phyloP scores from a whole-genome alignment of 176 grass and related monocot species.

The Triticum aestivum region DNA sequence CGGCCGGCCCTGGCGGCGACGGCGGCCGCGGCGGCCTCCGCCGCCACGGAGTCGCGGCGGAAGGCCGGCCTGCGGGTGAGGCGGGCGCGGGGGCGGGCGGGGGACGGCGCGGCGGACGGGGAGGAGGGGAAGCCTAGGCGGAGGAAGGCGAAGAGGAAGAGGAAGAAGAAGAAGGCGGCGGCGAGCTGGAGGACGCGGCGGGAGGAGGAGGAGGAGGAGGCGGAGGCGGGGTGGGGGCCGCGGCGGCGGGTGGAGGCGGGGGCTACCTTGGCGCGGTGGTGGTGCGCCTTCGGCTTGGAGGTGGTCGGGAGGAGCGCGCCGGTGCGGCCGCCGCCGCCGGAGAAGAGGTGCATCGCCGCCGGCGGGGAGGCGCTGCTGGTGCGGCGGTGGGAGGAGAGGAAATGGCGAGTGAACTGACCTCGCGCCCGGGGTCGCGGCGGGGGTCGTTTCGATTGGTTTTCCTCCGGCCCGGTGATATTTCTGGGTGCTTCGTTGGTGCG shows the following conservation, averaged over 20 bases:
- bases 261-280: constrained; percentile 58
- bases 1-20: constrained; percentile 23
- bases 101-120: background rate
- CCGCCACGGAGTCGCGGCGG: constrained; percentile 45
- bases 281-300: constrained; percentile 44
- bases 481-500: background rate
- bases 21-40: constrained; percentile 37
- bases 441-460: constrained; percentile 7
- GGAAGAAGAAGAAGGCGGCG: constrained; percentile 37
- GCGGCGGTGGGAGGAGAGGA: background rate
- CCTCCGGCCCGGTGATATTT: background rate
- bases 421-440: background rate
- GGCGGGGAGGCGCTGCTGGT: background rate
- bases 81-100: constrained; percentile 39
- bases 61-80: constrained; percentile 58
- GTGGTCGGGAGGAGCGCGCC: constrained; percentile 55
- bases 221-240: constrained; percentile 29
- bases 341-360: constrained; percentile 51
- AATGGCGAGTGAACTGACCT: background rate
- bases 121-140: constrained; percentile 67
- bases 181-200: constrained; percentile 64
- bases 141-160: constrained; percentile 67
- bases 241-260: constrained; percentile 44
- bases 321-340: constrained; percentile 30
- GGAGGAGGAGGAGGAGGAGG: constrained; percentile 35